Conservation (phyloP, 495 filamentous ascomycete genomes). For the Daldinia grandis region DNA sequence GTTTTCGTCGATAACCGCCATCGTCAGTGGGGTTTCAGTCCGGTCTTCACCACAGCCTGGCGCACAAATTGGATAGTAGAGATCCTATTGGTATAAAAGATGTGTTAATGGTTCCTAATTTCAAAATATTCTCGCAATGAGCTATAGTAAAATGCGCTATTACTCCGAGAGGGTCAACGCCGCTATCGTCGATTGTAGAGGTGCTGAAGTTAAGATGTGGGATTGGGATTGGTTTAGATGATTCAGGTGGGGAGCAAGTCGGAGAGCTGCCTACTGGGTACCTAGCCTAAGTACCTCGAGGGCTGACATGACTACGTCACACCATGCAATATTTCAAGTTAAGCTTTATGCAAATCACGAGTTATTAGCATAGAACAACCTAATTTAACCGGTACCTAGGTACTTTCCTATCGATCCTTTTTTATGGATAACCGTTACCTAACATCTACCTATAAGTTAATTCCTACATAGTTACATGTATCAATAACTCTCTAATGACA, state of each 20-base stretch:
- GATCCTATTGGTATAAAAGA: conserved; percentile 7
- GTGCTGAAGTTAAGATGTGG: conserved; percentile 16
- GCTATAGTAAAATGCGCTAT: background rate
- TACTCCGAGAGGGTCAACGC: background rate
- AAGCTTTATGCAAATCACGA: conserved; percentile 7
- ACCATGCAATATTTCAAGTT: conserved; percentile 21
- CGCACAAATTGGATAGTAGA: conserved; percentile 7
- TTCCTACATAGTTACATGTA: too few relatives aligned
- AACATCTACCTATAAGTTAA: too few relatives aligned
- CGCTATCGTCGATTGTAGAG: conserved; percentile 5
- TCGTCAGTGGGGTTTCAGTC: conserved; percentile 39
- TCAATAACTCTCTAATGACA: too few relatives aligned
- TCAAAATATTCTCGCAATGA: background rate
- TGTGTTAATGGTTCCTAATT: background rate
- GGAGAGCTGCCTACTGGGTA: conserved; percentile 18
- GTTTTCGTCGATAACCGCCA: conserved; percentile 60
- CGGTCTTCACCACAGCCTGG: conserved; percentile 17
- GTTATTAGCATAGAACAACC: background rate
- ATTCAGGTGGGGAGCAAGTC: conserved; percentile 8
- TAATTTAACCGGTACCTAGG: background rate
- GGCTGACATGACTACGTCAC: conserved; percentile 26
- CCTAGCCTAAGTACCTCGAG: conserved; percentile 1
- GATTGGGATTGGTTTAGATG: conserved; percentile 31
- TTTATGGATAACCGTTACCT: too few relatives aligned
- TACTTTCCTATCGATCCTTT: background rate